Base-by-base conservation (phyloP, 148 eudicot genomes). In the Vaccinium vitisidaea region DNA sequence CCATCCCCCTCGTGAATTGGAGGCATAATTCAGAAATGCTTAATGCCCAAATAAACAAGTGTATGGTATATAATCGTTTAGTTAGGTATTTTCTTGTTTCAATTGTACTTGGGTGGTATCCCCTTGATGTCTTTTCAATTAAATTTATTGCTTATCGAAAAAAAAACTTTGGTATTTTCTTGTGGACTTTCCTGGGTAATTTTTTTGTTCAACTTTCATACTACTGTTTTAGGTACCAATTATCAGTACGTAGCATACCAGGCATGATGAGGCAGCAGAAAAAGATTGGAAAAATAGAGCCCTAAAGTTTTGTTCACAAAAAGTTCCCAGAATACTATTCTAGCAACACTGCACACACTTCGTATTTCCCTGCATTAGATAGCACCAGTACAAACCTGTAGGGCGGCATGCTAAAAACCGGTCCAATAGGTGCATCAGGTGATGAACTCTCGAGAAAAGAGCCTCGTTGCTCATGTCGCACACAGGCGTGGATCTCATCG, bases 381-480 rank as follows among this genome's bases (percentile, higher is more conserved):
- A 21, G 39, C 73, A 67, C 15, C 36, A 18, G 6, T 67, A 67
- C 73, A 67, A 23, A 67, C 98, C 99, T 91, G 95, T 88, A 21
- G 98, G 99, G n/a, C 88, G 87, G 55, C 98, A 95, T 13, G 98
- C 95, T 36, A 97, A 78, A 52, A 97, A 93, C 77, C 96, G 86
- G 13, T 97, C 99, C 76, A 97, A 91, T 56, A 93, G 91, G 50
- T 92, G 98, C 87, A 91, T 93, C 65, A 94, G 80, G 10, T 88
- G 93, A 15, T 91, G 89, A n/a, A 86, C 73, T 85, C 91, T 91
- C 0, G 91, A 78, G 81, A 93, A 80, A n/a, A 95, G 27, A 23
- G 82, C 84, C 4, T 90, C 94, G 9, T 82, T 77, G 43, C 56
- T 87, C 87, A 88, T 88, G 16, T 93, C 94, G 15, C 84, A 73